Base-by-base conservation (phyloP, 1,139 yeast genomes). In the Nakaseomyces sp. region DNA sequence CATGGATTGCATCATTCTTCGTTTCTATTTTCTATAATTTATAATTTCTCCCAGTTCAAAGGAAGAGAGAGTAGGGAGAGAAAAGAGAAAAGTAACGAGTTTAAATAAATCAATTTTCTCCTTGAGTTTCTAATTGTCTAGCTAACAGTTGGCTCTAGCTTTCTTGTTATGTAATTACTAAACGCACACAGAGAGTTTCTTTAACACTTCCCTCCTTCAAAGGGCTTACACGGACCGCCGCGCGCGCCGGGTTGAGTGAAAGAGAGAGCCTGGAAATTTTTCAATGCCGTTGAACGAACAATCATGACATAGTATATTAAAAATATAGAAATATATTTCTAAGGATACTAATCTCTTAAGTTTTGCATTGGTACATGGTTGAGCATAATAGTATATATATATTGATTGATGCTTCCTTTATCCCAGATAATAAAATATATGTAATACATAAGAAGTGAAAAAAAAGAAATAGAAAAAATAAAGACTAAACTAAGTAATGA, bases 1-100 rank as follows among this genome's bases (percentile, higher is more conserved):
- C 45, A 57, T 48, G 2, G 58, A 47, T 43, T 57, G 62, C 59
- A 57, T 56, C 32, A 19, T 35, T 17, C 13, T 22, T 22, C 9
- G 9, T 22, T 22, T 26, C 2, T 9, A 9, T 29, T 10, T 29
- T 29, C 32, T 15, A 10, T 29, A 13, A 13, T 18, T 13, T 26
- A 8, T 26, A 9, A 9, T 7, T 29, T 15, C 18, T 3, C 32
- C 17, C n/a, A 5, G 13, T 26, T 10, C 8, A 26, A 26, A 9
- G 12, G n/a, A 26, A n/a, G 5, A 26, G 12, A n/a, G 12, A 26
- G 12, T 9, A 9, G 12, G 29, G 29, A 26, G 12, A 10, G 12
- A n/a, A 26, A n/a, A 26, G 13, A 9, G n/a, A 26, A 26, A 8
- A n/a, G 29, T 26, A 26, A 26, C n/a, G n/a, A n/a, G n/a, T n/a